Conservation (phyloP, 2,329 filamentous ascomycete genomes). For the Colletotrichum sublineola region DNA sequence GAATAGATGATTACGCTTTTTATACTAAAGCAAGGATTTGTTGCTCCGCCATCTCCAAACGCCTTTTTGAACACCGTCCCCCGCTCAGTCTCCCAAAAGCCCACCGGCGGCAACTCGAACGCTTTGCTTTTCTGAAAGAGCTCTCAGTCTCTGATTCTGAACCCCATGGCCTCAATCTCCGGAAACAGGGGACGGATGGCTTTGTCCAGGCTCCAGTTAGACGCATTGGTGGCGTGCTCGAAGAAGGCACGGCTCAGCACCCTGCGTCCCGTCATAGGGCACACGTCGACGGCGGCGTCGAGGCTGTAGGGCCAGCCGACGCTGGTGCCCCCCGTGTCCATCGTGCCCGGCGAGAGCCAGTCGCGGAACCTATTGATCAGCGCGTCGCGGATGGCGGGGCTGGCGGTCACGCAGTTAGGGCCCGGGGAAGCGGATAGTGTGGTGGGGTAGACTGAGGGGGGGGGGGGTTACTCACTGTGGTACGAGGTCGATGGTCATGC, state of each 20-base stretch:
- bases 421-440: no score
- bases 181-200: constrained; percentile 24
- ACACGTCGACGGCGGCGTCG: constrained; percentile 30
- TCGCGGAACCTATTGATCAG: constrained; percentile 32
- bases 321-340: constrained; percentile 28
- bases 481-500: constrained; percentile 35
- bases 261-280: constrained; percentile 27
- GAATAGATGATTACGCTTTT: not conserved
- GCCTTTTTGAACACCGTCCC: not conserved
- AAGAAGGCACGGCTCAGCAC: constrained; percentile 30
- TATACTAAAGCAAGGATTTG: not conserved
- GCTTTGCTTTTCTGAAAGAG: not conserved
- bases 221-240: constrained; percentile 30
- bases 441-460: no score
- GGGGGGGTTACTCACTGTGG: constrained; percentile 22
- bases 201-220: constrained; percentile 38
- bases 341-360: constrained; percentile 34
- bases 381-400: constrained; percentile 31
- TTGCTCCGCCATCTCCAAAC: not conserved
- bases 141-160: constrained; percentile 13
- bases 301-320: constrained; percentile 37
- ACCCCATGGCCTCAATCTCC: constrained; percentile 31
- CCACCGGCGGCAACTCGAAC: not conserved
- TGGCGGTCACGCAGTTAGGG: not conserved
- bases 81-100: not conserved